A percentile compares a stretch with the other conserved stretches of the same genome.
These are phyloP conservation scores for Biscutella auriculata DNA, from an alignment of 441 rosid genomes.

Conservation along the genomic window DNA sequence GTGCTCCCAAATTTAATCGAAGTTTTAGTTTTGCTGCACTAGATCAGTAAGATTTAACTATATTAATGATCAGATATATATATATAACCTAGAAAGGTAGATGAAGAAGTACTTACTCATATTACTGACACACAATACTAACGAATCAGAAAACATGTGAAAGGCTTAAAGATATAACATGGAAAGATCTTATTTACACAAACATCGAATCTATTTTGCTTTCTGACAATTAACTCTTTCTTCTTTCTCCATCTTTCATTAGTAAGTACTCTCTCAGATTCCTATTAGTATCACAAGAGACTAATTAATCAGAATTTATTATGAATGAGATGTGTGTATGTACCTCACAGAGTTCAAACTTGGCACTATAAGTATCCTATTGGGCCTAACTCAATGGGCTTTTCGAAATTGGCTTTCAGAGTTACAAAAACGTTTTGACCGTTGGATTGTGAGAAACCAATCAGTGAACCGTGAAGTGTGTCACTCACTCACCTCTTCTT, in stretches of 20 bases:
- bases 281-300: not conserved
- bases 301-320: not conserved
- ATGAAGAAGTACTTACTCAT: conserved; percentile 10
- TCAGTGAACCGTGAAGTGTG: conserved; percentile 28
- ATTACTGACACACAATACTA: conserved; percentile 21
- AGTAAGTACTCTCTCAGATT: not conserved
- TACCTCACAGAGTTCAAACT: conserved; percentile 36
- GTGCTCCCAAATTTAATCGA: too few relatives aligned
- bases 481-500: too few relatives aligned
- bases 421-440: not conserved
- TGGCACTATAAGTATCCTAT: conserved; percentile 18
- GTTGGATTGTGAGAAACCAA: conserved; percentile 9
- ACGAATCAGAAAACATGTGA: conserved; percentile 23
- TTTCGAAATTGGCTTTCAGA: too few relatives aligned
- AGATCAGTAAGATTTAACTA: not conserved
- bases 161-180: conserved; percentile 17
- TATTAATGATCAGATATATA: not conserved
- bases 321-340: not conserved
- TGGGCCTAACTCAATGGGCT: not conserved
- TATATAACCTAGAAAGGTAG: not conserved
- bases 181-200: conserved; percentile 20
- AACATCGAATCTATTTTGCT: conserved; percentile 10
- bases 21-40: not conserved
- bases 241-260: conserved; percentile 10
- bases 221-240: conserved; percentile 22